Evolutionary conservation across 1,284 basidiomycete species (phyloP).

Genomic region (Apiotrichum mycotoxinovorans): DNA sequence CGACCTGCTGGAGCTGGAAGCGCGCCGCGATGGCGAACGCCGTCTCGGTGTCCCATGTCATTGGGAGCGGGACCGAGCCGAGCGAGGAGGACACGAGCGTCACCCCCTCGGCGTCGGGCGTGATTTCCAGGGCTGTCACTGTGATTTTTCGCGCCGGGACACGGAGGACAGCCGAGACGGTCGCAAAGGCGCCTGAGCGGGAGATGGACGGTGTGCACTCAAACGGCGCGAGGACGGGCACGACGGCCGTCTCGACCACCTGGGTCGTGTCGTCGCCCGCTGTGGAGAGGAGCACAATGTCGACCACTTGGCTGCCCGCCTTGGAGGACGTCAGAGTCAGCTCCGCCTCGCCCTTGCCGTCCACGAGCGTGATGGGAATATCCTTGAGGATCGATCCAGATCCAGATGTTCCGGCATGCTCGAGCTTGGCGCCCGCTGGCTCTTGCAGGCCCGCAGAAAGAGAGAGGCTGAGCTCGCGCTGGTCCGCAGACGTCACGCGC

Average conservation of each 20-base stretch:
- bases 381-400: conserved; percentile 26
- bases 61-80: not conserved
- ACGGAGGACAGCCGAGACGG: conserved; percentile 5
- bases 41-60: conserved; percentile 20
- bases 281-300: conserved; percentile 15
- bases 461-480: conserved; percentile 61
- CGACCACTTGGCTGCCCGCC: conserved; percentile 27
- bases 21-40: conserved; percentile 24
- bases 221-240: conserved; percentile 38
- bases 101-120: conserved; percentile 12
- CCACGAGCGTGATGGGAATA: conserved; percentile 21
- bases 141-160: conserved; percentile 3
- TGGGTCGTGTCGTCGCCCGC: conserved; percentile 11
- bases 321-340: conserved; percentile 20
- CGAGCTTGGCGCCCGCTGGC: conserved; percentile 59
- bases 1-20: conserved; percentile 11
- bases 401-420: conserved; percentile 10
- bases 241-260: conserved; percentile 21
- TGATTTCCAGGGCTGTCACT: not conserved
- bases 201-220: conserved; percentile 14
- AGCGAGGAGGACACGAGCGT: conserved; percentile 17
- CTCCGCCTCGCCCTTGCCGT: conserved; percentile 7
- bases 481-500: conserved; percentile 58
- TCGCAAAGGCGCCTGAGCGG: not conserved
- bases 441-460: conserved; percentile 75